Evolutionary conservation across 257 asterid species (phyloP), one percentile per base, ranked within the genome.

Genomic region (Perilla frutescens): DNA sequence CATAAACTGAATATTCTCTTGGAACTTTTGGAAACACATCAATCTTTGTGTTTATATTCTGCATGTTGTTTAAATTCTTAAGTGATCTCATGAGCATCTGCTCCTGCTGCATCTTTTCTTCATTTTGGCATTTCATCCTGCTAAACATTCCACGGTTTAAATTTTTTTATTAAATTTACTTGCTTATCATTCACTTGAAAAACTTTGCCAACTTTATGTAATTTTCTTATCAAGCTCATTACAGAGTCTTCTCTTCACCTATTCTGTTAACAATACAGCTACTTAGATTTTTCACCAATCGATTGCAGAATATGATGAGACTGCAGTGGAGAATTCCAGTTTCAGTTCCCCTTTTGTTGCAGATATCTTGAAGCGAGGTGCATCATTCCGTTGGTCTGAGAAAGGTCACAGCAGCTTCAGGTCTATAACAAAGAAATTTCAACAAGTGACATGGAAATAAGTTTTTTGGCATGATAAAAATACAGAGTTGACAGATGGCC

Each of bases 401-500:
- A 91, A 86, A 80, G 75, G 96, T 37, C 82, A 84, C 14, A 87
- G 89, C 84, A 88, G 99, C 85, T 91, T 94, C 87, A 87, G 87
- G 77, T 87, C 97, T 69, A 62, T 91, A 36, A 88, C 74, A 81
- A 94, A 90, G 87, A 94, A 72, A 80, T 68, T 94, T 61, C 97
- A 90, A 80, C 96, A 83, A 71, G 83, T 88, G 34, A 80, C 91
- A 11, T 84, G 89, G 74, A 91, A 85, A 73, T 89, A 37, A 86
- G 74, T 69, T 8, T 8, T 14, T 5, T 72, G n/a, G 62, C 50
- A 39, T 2, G n/a, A 13, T 9, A 37, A 80, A 78, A 45, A 55
- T 34, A 44, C 4, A 40, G 6, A 20, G 26, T 10, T 5, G 8
- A 49, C 11, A 13, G 29, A 36, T 47, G 4, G 34, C 3, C 26